phyloP scores from a whole-genome alignment of 2,329 filamentous ascomycete species.

The Juglanconis oblonga region DNA sequence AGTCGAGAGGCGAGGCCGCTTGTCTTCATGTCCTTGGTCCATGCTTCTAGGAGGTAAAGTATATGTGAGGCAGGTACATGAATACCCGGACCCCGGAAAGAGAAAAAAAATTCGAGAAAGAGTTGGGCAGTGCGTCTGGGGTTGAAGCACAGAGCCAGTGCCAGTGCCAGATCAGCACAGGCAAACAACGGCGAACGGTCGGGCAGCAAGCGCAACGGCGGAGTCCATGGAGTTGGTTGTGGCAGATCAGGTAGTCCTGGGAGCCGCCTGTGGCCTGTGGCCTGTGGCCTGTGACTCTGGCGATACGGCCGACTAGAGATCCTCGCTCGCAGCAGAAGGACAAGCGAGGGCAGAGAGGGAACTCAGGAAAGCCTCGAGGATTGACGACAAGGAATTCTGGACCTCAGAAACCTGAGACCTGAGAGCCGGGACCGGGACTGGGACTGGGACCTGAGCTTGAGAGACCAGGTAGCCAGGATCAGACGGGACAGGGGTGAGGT shows the following conservation, averaged over 20 bases:
- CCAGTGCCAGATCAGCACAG: constrained; percentile 16
- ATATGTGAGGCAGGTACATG: constrained; percentile 34
- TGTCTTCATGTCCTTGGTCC: constrained; percentile 58
- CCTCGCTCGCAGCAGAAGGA: constrained; percentile 7
- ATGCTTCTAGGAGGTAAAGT: constrained; percentile 46
- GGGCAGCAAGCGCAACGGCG: constrained; percentile 31
- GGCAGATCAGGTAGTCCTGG: not conserved
- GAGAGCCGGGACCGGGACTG: constrained; percentile 11
- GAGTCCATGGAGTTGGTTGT: constrained; percentile 20
- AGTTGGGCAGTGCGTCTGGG: constrained; percentile 16
- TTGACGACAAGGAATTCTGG: constrained; percentile 16
- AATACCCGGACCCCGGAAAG: constrained; percentile 23
- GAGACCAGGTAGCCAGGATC: constrained; percentile 5
- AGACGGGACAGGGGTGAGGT: constrained; percentile 15
- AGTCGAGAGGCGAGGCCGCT: constrained; percentile 55
- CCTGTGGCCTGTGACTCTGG: constrained; percentile 8
- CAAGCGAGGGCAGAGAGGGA: constrained; percentile 7
- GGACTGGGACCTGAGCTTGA: constrained; percentile 13
- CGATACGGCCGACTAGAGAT: constrained; percentile 6
- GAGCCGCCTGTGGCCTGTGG: constrained; percentile 6
- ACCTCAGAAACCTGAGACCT: constrained; percentile 13
- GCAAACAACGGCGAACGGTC: constrained; percentile 27
- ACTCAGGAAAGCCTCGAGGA: not conserved
- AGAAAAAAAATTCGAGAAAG: constrained; percentile 19
- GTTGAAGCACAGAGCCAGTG: constrained; percentile 18